phyloP scores from a whole-genome alignment of 208 protist genomes.

The Acanthamoeba sp. region DNA sequence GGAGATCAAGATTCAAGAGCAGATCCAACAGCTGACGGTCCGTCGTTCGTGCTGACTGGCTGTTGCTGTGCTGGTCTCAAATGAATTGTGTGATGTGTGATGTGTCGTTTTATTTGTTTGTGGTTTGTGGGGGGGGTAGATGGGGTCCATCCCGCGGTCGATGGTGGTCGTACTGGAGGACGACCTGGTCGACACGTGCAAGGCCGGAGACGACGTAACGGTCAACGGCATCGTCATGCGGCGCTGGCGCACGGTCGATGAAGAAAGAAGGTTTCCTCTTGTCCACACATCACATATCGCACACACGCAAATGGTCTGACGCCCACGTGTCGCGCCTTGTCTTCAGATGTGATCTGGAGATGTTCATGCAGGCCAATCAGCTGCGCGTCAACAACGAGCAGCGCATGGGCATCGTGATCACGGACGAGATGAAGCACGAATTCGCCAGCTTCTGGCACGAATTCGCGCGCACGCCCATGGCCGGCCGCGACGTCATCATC shows the following conservation, averaged over 20 bases:
- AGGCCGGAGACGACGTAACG: constrained; percentile 97
- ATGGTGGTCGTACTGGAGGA: constrained; percentile 98
- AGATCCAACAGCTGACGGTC: constrained; percentile 96
- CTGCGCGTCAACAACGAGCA: constrained; percentile 90
- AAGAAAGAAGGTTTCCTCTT: constrained; percentile 97
- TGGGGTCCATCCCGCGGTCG: constrained; percentile 97
- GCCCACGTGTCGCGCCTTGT: constrained; percentile 76
- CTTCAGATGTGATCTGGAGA: constrained; percentile 97
- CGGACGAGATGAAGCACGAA: constrained; percentile 84
- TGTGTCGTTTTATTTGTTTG: background rate
- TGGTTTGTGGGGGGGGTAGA: background rate
- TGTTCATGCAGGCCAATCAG: constrained; percentile 89
- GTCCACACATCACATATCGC: constrained; percentile 90
- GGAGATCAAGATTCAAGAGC: constrained; percentile 98
- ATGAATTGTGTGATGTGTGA: background rate
- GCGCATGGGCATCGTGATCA: constrained; percentile 74
- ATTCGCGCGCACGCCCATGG: constrained; percentile 83
- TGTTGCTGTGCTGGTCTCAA: too few species aligned
- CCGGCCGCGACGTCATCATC: constrained; percentile 88
- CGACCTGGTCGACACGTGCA: constrained; percentile 98
- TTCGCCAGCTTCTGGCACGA: constrained; percentile 88
- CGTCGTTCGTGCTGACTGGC: constrained; percentile 22
- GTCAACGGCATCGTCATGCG: constrained; percentile 99
- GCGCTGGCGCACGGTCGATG: constrained; percentile 98
- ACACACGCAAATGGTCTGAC: background rate